phyloP scores from a whole-genome alignment of 2,329 filamentous ascomycete genomes.

The Akanthomyces muscarius region DNA sequence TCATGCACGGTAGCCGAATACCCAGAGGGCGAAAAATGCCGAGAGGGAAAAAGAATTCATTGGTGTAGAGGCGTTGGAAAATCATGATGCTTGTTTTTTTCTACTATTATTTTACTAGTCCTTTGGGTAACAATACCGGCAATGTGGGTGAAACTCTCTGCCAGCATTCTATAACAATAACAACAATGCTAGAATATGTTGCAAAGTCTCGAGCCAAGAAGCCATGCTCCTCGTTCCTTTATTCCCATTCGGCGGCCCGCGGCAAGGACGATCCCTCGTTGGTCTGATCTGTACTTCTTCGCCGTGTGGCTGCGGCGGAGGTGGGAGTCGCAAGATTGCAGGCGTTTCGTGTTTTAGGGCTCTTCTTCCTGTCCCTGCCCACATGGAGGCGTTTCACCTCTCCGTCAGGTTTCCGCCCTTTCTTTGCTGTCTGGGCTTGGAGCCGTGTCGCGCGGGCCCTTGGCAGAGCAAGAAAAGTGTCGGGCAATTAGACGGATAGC shows the following conservation, averaged over 20 bases:
- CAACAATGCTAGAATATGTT: not conserved
- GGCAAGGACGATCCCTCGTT: not conserved
- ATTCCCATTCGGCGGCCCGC: not conserved
- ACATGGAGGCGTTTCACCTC: slow-evolving; percentile 15
- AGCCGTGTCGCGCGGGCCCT: not conserved
- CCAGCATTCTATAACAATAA: slow-evolving; percentile 4
- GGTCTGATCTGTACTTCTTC: slow-evolving; percentile 1
- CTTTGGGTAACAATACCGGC: not conserved
- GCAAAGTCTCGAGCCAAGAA: too few species aligned
- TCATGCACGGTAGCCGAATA: not conserved
- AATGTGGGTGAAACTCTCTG: slow-evolving; percentile 5
- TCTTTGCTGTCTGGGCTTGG: not conserved
- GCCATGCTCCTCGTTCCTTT: not conserved
- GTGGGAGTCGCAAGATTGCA: not conserved
- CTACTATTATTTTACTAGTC: not conserved
- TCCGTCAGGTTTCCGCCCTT: not conserved
- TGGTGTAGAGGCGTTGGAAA: slow-evolving; percentile 13
- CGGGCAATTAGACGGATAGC: not conserved
- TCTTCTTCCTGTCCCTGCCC: not conserved
- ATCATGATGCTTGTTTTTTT: not conserved
- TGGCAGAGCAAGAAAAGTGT: not conserved
- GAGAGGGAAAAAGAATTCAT: not conserved
- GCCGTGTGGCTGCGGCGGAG: not conserved
- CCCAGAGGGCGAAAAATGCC: not conserved
- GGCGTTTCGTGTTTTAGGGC: not conserved